Percentiles rank a stretch among this genome's conserved stretches.
These are phyloP conservation scores for Pyracantha coccinea DNA, from an alignment of 331 rosid genomes.

Conservation along the genomic window DNA sequence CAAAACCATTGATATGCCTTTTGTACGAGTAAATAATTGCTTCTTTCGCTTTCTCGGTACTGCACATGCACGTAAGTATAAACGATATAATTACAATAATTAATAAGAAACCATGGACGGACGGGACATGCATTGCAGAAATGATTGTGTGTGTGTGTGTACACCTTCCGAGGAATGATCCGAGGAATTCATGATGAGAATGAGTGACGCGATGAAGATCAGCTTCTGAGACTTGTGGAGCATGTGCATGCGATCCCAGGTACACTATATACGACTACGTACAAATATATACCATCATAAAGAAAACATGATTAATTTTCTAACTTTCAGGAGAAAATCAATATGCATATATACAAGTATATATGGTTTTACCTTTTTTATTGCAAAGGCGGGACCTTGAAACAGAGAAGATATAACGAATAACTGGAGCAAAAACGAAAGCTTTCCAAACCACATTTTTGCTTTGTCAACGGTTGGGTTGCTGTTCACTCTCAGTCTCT, in stretches of 20 bases:
- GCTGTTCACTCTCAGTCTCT: not conserved
- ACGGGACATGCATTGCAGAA: not conserved
- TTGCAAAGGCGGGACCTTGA: slow-evolving; percentile 36
- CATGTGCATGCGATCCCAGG: slow-evolving; percentile 71
- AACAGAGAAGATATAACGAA: slow-evolving; percentile 25
- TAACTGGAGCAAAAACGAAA: slow-evolving; percentile 14
- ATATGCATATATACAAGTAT: too few species aligned
- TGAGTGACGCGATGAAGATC: slow-evolving; percentile 39
- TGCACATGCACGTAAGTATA: slow-evolving; percentile 14
- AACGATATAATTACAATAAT: too few species aligned
- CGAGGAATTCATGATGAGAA: slow-evolving; percentile 46
- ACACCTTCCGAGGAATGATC: slow-evolving; percentile 58
- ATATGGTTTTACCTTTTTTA: slow-evolving; percentile 18
- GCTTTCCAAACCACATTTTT: slow-evolving; percentile 28
- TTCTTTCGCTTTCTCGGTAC: slow-evolving; percentile 39
- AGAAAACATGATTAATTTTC: too few species aligned
- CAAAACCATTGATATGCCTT: slow-evolving; percentile 65
- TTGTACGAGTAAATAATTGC: slow-evolving; percentile 55
- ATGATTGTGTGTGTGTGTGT: not conserved
- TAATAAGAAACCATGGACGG: not conserved
- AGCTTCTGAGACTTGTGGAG: slow-evolving; percentile 25
- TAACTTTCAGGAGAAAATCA: too few species aligned
- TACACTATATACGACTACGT: slow-evolving; percentile 55
- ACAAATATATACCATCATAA: too few species aligned
- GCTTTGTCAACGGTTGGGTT: not conserved